Conservation (phyloP, 306 rosid species). For the Inga leiocalycina region DNA sequence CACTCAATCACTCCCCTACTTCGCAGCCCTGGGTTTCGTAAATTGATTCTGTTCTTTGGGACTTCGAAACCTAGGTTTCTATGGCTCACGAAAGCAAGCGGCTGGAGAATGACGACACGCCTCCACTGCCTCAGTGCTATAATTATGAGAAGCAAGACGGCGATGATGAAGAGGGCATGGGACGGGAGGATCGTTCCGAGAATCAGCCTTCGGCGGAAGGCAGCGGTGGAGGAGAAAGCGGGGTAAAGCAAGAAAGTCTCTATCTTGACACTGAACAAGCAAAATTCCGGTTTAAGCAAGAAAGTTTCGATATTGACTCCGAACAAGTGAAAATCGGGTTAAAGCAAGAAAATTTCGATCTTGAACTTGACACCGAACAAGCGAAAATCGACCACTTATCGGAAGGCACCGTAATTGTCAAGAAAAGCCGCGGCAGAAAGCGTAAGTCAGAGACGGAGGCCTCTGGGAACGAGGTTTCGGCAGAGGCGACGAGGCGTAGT, state of each 20-base stretch:
- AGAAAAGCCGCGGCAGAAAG: conserved; percentile 29
- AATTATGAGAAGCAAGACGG: neutral
- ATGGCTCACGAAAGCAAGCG: conserved; percentile 19
- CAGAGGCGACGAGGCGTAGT: neutral
- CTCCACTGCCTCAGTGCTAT: neutral
- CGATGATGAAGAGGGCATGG: neutral
- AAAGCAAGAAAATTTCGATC: neutral
- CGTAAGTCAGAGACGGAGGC: conserved; percentile 11
- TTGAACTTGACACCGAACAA: neutral
- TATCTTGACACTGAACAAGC: neutral
- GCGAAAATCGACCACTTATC: neutral
- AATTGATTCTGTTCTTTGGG: neutral
- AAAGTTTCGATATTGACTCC: neutral
- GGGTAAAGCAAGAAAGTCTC: neutral
- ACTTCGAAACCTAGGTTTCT: neutral
- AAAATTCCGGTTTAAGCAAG: neutral
- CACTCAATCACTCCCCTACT: neutral
- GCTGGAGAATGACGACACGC: neutral
- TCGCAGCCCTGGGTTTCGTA: neutral
- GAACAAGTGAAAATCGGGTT: neutral
- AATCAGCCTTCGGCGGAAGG: neutral
- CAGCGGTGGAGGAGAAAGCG: neutral
- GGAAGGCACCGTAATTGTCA: neutral
- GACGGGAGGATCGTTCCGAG: neutral
- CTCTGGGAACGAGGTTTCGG: neutral